Conservation (phyloP, 23 red algal species). For the Gracilaria caudata region DNA sequence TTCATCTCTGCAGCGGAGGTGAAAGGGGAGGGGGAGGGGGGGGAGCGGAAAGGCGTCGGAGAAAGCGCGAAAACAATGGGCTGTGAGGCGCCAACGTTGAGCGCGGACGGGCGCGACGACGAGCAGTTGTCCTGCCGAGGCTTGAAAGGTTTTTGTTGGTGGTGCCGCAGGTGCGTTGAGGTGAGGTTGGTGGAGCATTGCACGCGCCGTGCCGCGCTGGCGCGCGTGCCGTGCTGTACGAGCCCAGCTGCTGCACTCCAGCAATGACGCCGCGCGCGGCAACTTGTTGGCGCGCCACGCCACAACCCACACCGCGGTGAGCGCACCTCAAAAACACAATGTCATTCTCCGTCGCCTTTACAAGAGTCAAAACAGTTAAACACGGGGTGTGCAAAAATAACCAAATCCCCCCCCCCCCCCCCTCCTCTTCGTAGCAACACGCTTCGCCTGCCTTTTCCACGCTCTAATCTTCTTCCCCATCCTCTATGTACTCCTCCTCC, state of each 20-base stretch:
- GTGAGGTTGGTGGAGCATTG: background rate
- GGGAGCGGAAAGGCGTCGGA: background rate
- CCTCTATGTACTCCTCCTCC: conserved; percentile 31
- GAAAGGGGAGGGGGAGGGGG: background rate
- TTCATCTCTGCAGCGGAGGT: background rate
- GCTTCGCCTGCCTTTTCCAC: too few species aligned
- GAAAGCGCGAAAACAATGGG: background rate
- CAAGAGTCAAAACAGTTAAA: background rate
- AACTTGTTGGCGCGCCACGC: background rate
- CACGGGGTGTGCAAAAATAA: too few species aligned
- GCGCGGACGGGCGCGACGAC: background rate
- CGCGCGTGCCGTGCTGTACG: background rate
- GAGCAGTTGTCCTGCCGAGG: too few species aligned
- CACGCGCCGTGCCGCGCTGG: conserved; percentile 28
- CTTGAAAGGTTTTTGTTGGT: too few species aligned
- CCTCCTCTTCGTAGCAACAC: too few species aligned
- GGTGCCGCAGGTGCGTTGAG: too few species aligned
- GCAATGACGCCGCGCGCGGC: background rate
- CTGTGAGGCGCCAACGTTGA: background rate
- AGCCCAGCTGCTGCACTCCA: too few species aligned
- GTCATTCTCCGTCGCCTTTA: background rate
- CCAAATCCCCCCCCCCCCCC: too few species aligned
- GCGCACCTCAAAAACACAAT: too few species aligned
- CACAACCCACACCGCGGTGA: too few species aligned
- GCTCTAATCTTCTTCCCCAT: conserved; percentile 1